These are phyloP conservation scores for Centrapalus pauciflorus DNA, from an alignment of 129 eudicot species.

Conservation along the genomic window DNA sequence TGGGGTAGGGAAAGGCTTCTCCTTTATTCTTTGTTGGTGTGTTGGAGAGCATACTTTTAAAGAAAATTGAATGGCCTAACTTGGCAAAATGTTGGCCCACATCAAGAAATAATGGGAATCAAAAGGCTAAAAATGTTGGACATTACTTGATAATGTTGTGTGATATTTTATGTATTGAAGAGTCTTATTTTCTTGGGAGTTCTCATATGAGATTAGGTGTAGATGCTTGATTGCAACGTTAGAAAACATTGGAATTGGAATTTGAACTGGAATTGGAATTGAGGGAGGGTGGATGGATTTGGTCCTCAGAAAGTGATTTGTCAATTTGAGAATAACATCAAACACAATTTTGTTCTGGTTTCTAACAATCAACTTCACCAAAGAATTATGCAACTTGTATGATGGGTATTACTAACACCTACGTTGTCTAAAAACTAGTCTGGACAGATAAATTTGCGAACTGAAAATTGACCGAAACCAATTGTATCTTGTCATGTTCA, in stretches of 20 bases:
- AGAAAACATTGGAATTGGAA: not conserved
- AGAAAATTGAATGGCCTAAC: constrained; percentile 31
- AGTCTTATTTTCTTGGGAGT: too few species aligned
- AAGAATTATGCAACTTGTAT: constrained; percentile 5
- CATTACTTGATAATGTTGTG: not conserved
- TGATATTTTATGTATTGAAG: not conserved
- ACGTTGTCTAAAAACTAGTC: too few species aligned
- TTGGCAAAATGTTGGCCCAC: constrained; percentile 31
- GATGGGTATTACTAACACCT: too few species aligned
- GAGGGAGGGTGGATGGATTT: constrained; percentile 3
- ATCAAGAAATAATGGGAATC: constrained; percentile 33
- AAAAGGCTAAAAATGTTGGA: constrained; percentile 9
- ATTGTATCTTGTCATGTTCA: too few species aligned
- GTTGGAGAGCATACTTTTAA: constrained; percentile 36
- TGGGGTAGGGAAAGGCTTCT: constrained; percentile 29
- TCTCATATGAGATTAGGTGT: not conserved
- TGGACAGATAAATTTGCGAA: too few species aligned
- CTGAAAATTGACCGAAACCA: too few species aligned
- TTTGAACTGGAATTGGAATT: too few species aligned
- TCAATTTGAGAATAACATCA: constrained; percentile 5
- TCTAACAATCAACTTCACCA: not conserved
- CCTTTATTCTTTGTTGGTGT: constrained; percentile 40
- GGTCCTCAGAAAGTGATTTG: constrained; percentile 3
- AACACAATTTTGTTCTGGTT: not conserved
- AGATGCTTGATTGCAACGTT: constrained; percentile 17